Evolutionary conservation across 2,329 filamentous ascomycete genomes (phyloP).

Genomic region (Penicillium sp.): DNA sequence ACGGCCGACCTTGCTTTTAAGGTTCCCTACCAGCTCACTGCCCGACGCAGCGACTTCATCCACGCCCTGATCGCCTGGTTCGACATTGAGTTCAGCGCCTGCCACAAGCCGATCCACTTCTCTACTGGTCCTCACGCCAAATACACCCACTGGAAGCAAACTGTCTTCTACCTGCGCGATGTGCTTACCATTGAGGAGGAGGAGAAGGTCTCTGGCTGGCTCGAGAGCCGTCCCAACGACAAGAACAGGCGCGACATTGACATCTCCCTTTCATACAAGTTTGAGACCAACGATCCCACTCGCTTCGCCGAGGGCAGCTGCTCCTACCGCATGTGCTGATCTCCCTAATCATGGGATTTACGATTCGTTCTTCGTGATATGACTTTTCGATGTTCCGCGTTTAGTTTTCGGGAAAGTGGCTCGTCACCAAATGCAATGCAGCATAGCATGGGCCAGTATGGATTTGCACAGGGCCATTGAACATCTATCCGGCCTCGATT

Average conservation of each 20-base stretch:
- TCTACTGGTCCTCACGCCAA: slow-evolving; percentile 96
- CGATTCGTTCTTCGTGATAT: slow-evolving; percentile 15
- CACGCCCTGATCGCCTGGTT: slow-evolving; percentile 98
- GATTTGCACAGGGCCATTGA: slow-evolving; percentile 25
- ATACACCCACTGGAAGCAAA: slow-evolving; percentile 99
- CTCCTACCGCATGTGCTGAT: slow-evolving; percentile 65
- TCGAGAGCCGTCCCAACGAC: slow-evolving; percentile 82
- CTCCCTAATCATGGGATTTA: slow-evolving; percentile 11
- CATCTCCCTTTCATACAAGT: slow-evolving; percentile 77
- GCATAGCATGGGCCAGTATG: slow-evolving; percentile 31
- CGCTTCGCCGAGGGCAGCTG: slow-evolving; percentile 65
- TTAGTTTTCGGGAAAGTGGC: slow-evolving; percentile 18
- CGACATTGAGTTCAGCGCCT: slow-evolving; percentile 96
- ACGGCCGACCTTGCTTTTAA: slow-evolving; percentile 78
- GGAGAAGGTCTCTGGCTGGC: slow-evolving; percentile 68
- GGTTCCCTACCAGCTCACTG: slow-evolving; percentile 68
- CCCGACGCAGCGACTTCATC: slow-evolving; percentile 86
- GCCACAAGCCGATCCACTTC: slow-evolving; percentile 97
- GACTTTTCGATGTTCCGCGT: slow-evolving; percentile 14
- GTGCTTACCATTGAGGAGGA: slow-evolving; percentile 86
- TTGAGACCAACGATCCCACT: slow-evolving; percentile 69
- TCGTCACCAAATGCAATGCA: slow-evolving; percentile 23
- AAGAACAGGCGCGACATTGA: slow-evolving; percentile 95
- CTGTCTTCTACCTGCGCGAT: slow-evolving; percentile 94
- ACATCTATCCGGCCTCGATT: slow-evolving; percentile 33